Evolutionary conservation across 805 yeast species (phyloP).

Genomic region (Yamadazyma nakazawae): DNA sequence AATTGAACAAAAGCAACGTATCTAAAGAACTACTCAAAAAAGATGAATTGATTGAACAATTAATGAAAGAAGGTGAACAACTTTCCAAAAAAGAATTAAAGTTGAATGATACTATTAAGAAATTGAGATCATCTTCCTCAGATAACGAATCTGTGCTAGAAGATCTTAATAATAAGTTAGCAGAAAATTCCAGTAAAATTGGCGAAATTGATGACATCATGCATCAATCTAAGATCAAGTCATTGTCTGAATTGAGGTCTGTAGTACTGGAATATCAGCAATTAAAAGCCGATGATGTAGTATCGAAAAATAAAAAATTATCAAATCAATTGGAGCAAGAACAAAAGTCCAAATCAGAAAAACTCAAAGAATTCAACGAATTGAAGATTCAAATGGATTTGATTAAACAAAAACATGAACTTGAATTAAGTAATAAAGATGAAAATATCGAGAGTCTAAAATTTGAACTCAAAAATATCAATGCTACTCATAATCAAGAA

Average conservation of each 20-base stretch:
- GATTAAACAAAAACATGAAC: conserved; percentile 23
- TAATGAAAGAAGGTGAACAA: conserved; percentile 73
- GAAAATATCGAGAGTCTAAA: conserved; percentile 28
- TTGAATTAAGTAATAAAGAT: conserved; percentile 35
- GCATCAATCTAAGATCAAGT: conserved; percentile 24
- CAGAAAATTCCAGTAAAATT: conserved; percentile 26
- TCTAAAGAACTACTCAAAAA: conserved; percentile 29
- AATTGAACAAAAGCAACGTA: neutral
- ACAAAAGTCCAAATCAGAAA: conserved; percentile 17
- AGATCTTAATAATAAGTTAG: conserved; percentile 28
- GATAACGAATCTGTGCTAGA: conserved; percentile 29
- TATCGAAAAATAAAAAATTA: conserved; percentile 18
- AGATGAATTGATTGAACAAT: conserved; percentile 61
- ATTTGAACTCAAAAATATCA: conserved; percentile 29
- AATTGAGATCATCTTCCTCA: conserved; percentile 40
- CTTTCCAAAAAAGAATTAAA: conserved; percentile 69
- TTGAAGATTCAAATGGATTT: conserved; percentile 32
- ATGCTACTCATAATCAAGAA: conserved; percentile 38
- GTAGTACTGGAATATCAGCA: conserved; percentile 9
- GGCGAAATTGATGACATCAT: conserved; percentile 39
- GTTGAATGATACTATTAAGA: conserved; percentile 62
- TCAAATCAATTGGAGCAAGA: conserved; percentile 24
- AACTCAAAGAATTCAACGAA: conserved; percentile 26
- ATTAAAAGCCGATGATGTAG: conserved; percentile 15
- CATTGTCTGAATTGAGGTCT: conserved; percentile 26